phyloP scores from a whole-genome alignment of 352 stramenopile genomes.

The Globisporangium viniferum region DNA sequence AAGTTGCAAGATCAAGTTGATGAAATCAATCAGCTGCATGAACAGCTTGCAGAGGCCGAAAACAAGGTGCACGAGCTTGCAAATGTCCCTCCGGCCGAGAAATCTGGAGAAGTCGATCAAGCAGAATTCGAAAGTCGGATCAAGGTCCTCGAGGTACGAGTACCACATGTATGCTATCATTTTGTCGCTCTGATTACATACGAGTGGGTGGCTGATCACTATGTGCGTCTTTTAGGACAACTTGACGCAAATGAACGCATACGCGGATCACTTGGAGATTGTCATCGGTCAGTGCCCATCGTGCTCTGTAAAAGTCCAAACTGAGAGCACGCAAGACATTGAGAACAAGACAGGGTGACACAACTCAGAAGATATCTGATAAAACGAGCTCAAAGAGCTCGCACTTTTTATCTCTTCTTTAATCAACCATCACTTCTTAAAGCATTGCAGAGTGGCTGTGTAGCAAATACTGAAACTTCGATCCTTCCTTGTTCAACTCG shows the following conservation, averaged over 20 bases:
- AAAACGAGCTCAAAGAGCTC: slow-evolving; percentile 1
- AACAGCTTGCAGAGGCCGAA: slow-evolving; percentile 23
- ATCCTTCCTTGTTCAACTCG: slow-evolving; percentile 71
- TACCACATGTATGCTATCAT: background rate
- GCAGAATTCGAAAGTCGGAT: slow-evolving; percentile 33
- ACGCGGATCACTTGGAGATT: slow-evolving; percentile 75
- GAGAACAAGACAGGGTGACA: slow-evolving; percentile 17
- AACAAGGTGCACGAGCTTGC: slow-evolving; percentile 17
- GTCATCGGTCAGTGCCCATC: slow-evolving; percentile 67
- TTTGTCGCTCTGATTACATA: background rate
- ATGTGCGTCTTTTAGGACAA: slow-evolving; percentile 43
- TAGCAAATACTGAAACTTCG: slow-evolving; percentile 73
- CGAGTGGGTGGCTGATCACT: slow-evolving; percentile 1
- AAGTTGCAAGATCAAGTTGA: slow-evolving; percentile 27
- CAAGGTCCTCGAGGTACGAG: slow-evolving; percentile 63
- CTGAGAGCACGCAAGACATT: slow-evolving; percentile 54
- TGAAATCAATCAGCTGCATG: slow-evolving; percentile 36
- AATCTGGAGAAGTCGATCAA: slow-evolving; percentile 23
- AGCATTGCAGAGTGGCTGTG: slow-evolving; percentile 59
- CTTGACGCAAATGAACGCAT: slow-evolving; percentile 71
- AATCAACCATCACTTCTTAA: slow-evolving; percentile 23
- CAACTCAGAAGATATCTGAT: background rate
- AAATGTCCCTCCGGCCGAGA: slow-evolving; percentile 11
- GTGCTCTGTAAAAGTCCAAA: slow-evolving; percentile 72
- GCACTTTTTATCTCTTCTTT: slow-evolving; percentile 1